These are phyloP conservation scores for Xylaria digitata DNA, from an alignment of 2,329 filamentous ascomycete species.

Conservation along the genomic window DNA sequence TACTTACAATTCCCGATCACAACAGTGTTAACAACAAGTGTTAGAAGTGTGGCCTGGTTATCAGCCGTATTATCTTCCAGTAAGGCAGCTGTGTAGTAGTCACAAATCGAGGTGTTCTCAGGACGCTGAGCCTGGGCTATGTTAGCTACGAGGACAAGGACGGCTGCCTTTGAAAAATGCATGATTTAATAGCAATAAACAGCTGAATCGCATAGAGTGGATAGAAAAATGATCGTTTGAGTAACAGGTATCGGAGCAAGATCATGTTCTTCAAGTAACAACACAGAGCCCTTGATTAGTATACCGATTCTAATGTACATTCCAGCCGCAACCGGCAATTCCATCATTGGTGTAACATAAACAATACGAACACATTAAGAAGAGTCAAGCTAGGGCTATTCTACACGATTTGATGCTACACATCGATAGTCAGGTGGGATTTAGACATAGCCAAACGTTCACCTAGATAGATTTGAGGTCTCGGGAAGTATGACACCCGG, in stretches of 20 bases:
- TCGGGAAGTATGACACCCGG: constrained; percentile 22
- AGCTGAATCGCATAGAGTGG: neutral
- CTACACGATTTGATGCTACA: neutral
- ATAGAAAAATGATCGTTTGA: too few relatives aligned
- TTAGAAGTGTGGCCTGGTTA: constrained; percentile 68
- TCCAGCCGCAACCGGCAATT: neutral
- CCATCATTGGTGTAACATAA: neutral
- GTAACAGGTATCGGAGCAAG: too few relatives aligned
- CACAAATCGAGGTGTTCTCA: constrained; percentile 65
- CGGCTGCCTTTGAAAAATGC: constrained; percentile 43
- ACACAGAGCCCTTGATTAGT: neutral
- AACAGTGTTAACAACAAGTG: constrained; percentile 70
- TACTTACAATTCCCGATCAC: constrained; percentile 70
- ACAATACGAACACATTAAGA: constrained; percentile 1
- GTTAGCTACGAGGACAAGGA: constrained; percentile 45
- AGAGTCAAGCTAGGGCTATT: neutral
- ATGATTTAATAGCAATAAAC: constrained; percentile 40
- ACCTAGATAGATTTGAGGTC: constrained; percentile 7
- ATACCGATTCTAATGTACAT: neutral
- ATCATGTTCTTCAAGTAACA: constrained; percentile 6
- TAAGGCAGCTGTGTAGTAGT: constrained; percentile 71
- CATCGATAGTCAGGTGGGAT: neutral
- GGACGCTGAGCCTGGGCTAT: constrained; percentile 59
- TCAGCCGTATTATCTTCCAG: constrained; percentile 68
- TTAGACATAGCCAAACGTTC: neutral